A percentile compares a stretch with the other conserved stretches of the same genome.
Conservation (phyloP, 2,329 filamentous ascomycete species). For the Penicillium sp. region DNA sequence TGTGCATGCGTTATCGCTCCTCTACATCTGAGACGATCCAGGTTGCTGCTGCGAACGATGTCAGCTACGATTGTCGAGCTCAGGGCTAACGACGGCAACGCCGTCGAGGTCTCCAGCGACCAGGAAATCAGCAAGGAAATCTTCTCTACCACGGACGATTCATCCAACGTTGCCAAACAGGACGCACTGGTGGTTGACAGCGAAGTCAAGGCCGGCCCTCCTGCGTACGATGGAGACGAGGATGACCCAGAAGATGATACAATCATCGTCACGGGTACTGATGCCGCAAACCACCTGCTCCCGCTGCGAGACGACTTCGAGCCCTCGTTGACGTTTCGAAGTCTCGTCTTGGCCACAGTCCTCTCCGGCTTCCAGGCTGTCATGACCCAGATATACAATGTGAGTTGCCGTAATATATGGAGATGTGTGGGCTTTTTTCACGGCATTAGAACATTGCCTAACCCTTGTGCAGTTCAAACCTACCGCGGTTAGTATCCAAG, state of each 20-base stretch:
- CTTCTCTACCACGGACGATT: neutral
- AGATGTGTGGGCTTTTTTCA: neutral
- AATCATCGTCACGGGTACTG: slow-evolving; percentile 52
- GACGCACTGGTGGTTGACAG: neutral
- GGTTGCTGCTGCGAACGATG: neutral
- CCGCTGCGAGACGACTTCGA: slow-evolving; percentile 54
- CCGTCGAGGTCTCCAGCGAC: neutral
- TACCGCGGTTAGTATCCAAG: slow-evolving; percentile 45
- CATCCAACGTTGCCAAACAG: neutral
- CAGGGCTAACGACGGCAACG: neutral
- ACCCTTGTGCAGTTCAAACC: slow-evolving; percentile 48
- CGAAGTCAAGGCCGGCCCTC: neutral
- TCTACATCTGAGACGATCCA: neutral
- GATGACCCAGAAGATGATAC: slow-evolving; percentile 36
- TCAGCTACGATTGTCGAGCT: neutral
- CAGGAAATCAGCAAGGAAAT: neutral
- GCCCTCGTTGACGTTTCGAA: slow-evolving; percentile 50
- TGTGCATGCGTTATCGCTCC: neutral
- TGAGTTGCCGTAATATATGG: slow-evolving; percentile 23
- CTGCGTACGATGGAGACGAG: slow-evolving; percentile 17
- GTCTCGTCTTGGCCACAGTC: slow-evolving; percentile 47
- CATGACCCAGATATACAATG: slow-evolving; percentile 54
- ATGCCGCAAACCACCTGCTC: slow-evolving; percentile 49
- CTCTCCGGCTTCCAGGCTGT: slow-evolving; percentile 53
- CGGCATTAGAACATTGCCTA: slow-evolving; percentile 2